These are phyloP conservation scores for Lentinus tigrinus DNA, from an alignment of 768 basidiomycete species.

Conservation along the genomic window DNA sequence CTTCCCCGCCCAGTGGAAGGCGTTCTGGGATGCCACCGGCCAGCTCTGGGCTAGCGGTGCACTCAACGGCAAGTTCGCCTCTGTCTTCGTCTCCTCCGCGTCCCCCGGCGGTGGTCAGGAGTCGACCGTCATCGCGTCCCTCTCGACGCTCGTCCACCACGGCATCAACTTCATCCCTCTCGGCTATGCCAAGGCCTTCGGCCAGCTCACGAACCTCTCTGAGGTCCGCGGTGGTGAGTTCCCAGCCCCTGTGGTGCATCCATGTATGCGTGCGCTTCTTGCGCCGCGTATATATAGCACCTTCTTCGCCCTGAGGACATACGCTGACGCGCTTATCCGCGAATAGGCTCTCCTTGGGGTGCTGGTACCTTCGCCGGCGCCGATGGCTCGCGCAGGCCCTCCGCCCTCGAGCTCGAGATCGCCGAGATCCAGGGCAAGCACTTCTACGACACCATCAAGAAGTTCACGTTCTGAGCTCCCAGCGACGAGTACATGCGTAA, in stretches of 20 bases:
- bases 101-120: slow-evolving; percentile 75
- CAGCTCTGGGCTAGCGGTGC: slow-evolving; percentile 57
- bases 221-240: slow-evolving; percentile 48
- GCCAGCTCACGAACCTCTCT: slow-evolving; percentile 37
- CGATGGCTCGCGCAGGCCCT: slow-evolving; percentile 59
- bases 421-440: slow-evolving; percentile 50
- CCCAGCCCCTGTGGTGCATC: too few relatives aligned
- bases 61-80: slow-evolving; percentile 74
- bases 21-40: slow-evolving; percentile 81
- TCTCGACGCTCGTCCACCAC: slow-evolving; percentile 55
- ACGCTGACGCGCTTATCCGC: background rate
- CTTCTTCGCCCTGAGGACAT: background rate
- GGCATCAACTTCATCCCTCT: slow-evolving; percentile 54
- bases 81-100: slow-evolving; percentile 74
- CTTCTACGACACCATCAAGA: slow-evolving; percentile 50
- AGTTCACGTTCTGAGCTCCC: slow-evolving; percentile 28
- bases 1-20: slow-evolving; percentile 80
- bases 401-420: slow-evolving; percentile 27
- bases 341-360: slow-evolving; percentile 76
- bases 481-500: too few relatives aligned
- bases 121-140: slow-evolving; percentile 33
- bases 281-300: too few relatives aligned
- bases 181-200: slow-evolving; percentile 45
- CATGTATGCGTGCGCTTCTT: too few relatives aligned
- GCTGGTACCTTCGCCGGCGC: slow-evolving; percentile 64